These are phyloP conservation scores for Dactylellina drechsleri DNA, from an alignment of 2,329 filamentous ascomycete genomes.

Conservation along the genomic window DNA sequence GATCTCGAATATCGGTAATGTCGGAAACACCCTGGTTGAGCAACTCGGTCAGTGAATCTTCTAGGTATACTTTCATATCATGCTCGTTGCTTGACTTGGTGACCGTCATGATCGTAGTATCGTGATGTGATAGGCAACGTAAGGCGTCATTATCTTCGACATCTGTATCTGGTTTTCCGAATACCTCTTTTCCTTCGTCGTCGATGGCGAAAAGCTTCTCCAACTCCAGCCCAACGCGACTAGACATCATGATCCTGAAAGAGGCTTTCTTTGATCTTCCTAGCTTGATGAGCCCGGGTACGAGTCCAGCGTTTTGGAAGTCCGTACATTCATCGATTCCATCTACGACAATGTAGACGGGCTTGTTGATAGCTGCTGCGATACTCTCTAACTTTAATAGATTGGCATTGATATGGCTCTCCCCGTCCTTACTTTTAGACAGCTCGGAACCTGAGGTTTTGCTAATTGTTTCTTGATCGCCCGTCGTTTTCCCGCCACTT, in stretches of 20 bases:
- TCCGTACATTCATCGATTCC: constrained; percentile 29
- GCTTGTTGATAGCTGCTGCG: not conserved
- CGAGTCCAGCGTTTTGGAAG: constrained; percentile 7
- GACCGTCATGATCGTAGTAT: constrained; percentile 33
- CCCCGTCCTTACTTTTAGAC: not conserved
- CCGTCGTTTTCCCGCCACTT: not conserved
- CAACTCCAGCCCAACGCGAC: constrained; percentile 10
- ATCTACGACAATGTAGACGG: not conserved
- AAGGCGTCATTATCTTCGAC: not conserved
- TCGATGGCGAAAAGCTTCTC: constrained; percentile 2
- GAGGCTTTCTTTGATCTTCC: constrained; percentile 19
- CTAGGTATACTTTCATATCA: constrained; percentile 40
- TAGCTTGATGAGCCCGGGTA: constrained; percentile 10
- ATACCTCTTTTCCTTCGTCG: not conserved
- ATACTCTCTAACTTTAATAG: not conserved
- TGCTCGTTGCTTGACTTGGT: constrained; percentile 33
- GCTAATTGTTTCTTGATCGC: not conserved
- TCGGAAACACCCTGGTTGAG: not conserved
- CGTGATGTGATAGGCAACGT: constrained; percentile 5
- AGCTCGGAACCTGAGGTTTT: no score
- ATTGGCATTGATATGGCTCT: not conserved
- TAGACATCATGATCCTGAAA: constrained; percentile 33
- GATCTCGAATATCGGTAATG: not conserved
- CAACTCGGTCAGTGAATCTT: constrained; percentile 25
- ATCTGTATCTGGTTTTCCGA: not conserved